These are phyloP conservation scores for Lipomyces sp. DNA, from an alignment of 805 yeast species.

Conservation along the genomic window DNA sequence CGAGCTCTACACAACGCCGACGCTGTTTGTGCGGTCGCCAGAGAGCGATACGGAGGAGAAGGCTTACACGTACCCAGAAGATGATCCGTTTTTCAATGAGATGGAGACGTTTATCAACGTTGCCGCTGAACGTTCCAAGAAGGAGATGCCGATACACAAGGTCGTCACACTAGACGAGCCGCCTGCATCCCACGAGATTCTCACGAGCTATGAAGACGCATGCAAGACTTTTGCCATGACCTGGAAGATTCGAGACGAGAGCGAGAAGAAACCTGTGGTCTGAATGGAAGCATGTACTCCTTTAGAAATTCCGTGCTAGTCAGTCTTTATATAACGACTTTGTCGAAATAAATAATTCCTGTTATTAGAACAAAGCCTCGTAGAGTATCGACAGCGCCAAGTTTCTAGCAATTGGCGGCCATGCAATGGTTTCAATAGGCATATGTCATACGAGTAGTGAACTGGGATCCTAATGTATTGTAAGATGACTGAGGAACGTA, in stretches of 20 bases:
- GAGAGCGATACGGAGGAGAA: conserved; percentile 14
- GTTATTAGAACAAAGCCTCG: too few species aligned
- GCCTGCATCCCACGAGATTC: conserved; percentile 7
- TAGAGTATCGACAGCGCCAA: too few species aligned
- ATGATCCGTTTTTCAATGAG: conserved; percentile 26
- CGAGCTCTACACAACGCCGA: conserved; percentile 26
- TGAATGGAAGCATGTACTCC: too few species aligned
- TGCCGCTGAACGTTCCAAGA: conserved; percentile 14
- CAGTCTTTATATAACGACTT: too few species aligned
- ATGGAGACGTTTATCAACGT: conserved; percentile 14
- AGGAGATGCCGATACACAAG: not conserved
- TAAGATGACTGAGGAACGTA: too few species aligned
- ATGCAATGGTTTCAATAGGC: too few species aligned
- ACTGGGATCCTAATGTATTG: too few species aligned
- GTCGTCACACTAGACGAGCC: not conserved
- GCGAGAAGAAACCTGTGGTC: conserved; percentile 16
- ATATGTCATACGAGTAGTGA: too few species aligned
- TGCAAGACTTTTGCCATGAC: conserved; percentile 25
- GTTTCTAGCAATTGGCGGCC: too few species aligned
- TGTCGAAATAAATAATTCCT: too few species aligned
- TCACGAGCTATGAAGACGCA: conserved; percentile 25
- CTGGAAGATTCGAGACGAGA: conserved; percentile 26
- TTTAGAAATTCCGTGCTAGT: too few species aligned
- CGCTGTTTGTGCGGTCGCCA: conserved; percentile 26
- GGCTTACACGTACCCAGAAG: conserved; percentile 22